These are phyloP conservation scores for Kappamyces sp. DNA, from an alignment of 192 early-diverging fungal species.

Conservation along the genomic window DNA sequence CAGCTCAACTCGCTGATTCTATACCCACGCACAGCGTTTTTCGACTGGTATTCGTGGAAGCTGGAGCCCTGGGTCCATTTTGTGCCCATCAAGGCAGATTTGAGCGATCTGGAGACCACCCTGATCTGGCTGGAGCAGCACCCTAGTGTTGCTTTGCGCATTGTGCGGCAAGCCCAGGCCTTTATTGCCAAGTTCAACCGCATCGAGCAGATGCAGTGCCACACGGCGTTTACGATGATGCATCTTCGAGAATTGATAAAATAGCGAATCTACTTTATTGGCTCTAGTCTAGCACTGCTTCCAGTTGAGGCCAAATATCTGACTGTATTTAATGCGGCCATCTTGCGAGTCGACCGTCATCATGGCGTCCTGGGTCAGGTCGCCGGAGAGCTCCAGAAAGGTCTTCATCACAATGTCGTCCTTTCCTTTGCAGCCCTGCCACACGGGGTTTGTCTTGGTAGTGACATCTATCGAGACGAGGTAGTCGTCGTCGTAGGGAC, in stretches of 20 bases:
- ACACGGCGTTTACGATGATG: conserved; percentile 14
- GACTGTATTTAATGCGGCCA: too few species aligned
- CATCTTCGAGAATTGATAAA: neutral
- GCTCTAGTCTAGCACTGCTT: too few species aligned
- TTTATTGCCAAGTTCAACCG: conserved; percentile 3
- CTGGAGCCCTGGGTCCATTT: conserved; percentile 17
- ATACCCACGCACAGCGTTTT: neutral
- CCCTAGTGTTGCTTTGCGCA: conserved; percentile 8
- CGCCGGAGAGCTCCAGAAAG: too few species aligned
- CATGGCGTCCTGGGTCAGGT: too few species aligned
- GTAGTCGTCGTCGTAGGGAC: neutral
- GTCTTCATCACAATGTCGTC: too few species aligned
- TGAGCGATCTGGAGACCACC: conserved; percentile 4
- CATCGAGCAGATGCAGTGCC: conserved; percentile 17
- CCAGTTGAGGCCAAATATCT: too few species aligned
- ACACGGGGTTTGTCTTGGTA: too few species aligned
- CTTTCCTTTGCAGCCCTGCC: too few species aligned
- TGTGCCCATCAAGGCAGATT: conserved; percentile 15
- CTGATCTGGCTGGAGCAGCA: conserved; percentile 7
- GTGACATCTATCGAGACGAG: neutral
- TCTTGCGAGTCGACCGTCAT: too few species aligned
- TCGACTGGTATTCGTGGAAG: conserved; percentile 9
- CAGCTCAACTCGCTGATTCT: conserved; percentile 13
- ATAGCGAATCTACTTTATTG: too few species aligned
- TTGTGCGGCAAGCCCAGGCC: conserved; percentile 2